Base-by-base conservation (phyloP, 371 early-diverging fungal genomes). In the Mortierella sp. region DNA sequence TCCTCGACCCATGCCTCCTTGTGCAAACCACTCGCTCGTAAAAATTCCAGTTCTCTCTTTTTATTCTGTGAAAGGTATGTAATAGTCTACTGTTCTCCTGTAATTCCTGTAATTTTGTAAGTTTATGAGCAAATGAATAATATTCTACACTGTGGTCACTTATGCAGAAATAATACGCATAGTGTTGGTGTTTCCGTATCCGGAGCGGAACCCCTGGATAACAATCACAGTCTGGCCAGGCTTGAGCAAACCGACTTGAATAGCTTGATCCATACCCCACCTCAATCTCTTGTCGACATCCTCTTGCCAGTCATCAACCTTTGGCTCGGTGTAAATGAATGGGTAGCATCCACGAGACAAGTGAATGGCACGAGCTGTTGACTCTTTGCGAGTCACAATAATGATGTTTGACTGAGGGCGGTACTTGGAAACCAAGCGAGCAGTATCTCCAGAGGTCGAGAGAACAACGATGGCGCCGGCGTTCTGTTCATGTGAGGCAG, bases 361-460 rank as follows among this genome's bases (percentile, higher is more conserved):
- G 71, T 95, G 95, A 47, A 95, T 86, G 72, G 96, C 94, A 71
- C 98, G 93, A 20, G 98, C 96, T 20, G 95, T 94, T 70, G 90
- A 88, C 54, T 86, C 89, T 66, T 93, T 89, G 73, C 95, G 92
- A 6, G 98, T 97, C 12, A 97, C 94, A 59, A 96, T 95, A 64
- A 99, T 87, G 66, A 98, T 95, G 45, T 98, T 98, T 55, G 94
- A 91, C 59, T 88, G 85, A 24, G 99, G 98, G 52, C 97, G 94
- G 87, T 98, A 99, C 86, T 99, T 99, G 47, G 97, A 93, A 65
- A 98, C 90, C 65, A 97, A 84, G 45, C 97, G 93, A 26, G 99
- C 98, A 58, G 98, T 93, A 61, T 90, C 88, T 52, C 96, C 96
- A n/a, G 92, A 91, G 64, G 90, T 89, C 9, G 87, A 84, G 67